Evolutionary conservation across 2,329 filamentous ascomycete species (phyloP).

Genomic region (Aspergillus quadrilineatus): DNA sequence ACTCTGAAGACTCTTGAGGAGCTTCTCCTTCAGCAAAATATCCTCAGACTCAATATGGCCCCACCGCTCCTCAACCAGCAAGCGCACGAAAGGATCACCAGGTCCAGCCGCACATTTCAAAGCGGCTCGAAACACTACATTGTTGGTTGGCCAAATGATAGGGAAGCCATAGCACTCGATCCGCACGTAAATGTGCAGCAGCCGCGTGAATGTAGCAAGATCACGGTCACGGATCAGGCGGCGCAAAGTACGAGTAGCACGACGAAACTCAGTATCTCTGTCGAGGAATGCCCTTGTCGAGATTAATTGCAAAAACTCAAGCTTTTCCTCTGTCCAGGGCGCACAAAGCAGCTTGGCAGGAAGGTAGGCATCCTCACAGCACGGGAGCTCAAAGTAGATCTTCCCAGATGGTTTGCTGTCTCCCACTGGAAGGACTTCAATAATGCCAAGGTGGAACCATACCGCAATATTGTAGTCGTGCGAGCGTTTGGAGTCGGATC

Average conservation of each 20-base stretch:
- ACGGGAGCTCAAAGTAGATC: conserved; percentile 37
- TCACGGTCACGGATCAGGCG: conserved; percentile 38
- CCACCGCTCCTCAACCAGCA: conserved; percentile 36
- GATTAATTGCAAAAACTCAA: conserved; percentile 41
- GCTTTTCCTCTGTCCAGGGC: conserved; percentile 41
- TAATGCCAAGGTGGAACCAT: conserved; percentile 40
- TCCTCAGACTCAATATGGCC: conserved; percentile 28
- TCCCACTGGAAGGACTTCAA: conserved; percentile 33
- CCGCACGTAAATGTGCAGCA: conserved; percentile 34
- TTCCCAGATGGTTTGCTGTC: conserved; percentile 30
- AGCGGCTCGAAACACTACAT: conserved; percentile 33
- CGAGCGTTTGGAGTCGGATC: neutral
- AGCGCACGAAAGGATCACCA: conserved; percentile 36
- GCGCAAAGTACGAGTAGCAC: conserved; percentile 33
- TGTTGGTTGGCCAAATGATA: conserved; percentile 34
- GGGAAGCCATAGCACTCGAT: conserved; percentile 33
- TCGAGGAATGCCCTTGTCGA: conserved; percentile 40
- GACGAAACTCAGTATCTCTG: conserved; percentile 28
- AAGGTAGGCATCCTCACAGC: conserved; percentile 31
- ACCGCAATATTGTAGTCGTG: conserved; percentile 32
- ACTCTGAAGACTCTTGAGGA: conserved; percentile 19
- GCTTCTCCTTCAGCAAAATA: conserved; percentile 22
- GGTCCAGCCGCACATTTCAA: conserved; percentile 27
- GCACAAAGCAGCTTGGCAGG: conserved; percentile 39
- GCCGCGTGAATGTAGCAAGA: conserved; percentile 31